phyloP scores from a whole-genome alignment of 2,329 filamentous ascomycete genomes.

The Diaporthe sp. region DNA sequence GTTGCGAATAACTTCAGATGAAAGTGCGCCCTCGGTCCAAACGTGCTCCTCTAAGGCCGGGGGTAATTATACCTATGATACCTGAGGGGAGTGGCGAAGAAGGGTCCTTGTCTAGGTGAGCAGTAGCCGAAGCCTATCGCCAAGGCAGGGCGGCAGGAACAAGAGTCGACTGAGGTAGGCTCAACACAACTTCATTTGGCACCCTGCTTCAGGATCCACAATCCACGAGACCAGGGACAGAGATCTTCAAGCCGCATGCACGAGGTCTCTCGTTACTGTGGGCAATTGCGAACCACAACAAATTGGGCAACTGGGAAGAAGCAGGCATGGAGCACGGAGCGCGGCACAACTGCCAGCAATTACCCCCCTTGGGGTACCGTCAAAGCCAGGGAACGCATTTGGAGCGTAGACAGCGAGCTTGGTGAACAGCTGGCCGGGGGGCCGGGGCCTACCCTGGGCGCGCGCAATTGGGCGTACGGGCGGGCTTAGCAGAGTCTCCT shows the following conservation, averaged over 20 bases:
- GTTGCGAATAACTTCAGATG: slow-evolving; percentile 37
- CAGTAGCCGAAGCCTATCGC: slow-evolving; percentile 39
- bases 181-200: slow-evolving; percentile 37
- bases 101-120: slow-evolving; percentile 37
- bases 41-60: slow-evolving; percentile 27
- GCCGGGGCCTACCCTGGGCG: slow-evolving; percentile 37
- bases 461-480: slow-evolving; percentile 33
- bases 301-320: slow-evolving; percentile 38
- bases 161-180: slow-evolving; percentile 36
- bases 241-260: slow-evolving; percentile 37
- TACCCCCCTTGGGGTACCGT: slow-evolving; percentile 11
- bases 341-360: slow-evolving; percentile 32
- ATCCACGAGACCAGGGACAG: slow-evolving; percentile 41
- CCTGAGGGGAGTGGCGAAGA: slow-evolving; percentile 35
- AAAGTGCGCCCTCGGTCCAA: slow-evolving; percentile 1
- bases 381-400: slow-evolving; percentile 36
- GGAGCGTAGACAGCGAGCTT: slow-evolving; percentile 25
- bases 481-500: slow-evolving; percentile 33
- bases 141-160: slow-evolving; percentile 38
- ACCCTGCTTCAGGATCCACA: slow-evolving; percentile 42
- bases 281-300: slow-evolving; percentile 31
- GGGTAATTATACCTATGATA: slow-evolving; percentile 40
- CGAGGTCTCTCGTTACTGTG: slow-evolving; percentile 34
- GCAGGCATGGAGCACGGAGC: slow-evolving; percentile 24
- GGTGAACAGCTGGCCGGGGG: slow-evolving; percentile 38